A percentile compares a stretch with the other conserved stretches of the same genome.
Conservation (phyloP, 2,329 filamentous ascomycete genomes). For the Lizonia empirigonia region DNA sequence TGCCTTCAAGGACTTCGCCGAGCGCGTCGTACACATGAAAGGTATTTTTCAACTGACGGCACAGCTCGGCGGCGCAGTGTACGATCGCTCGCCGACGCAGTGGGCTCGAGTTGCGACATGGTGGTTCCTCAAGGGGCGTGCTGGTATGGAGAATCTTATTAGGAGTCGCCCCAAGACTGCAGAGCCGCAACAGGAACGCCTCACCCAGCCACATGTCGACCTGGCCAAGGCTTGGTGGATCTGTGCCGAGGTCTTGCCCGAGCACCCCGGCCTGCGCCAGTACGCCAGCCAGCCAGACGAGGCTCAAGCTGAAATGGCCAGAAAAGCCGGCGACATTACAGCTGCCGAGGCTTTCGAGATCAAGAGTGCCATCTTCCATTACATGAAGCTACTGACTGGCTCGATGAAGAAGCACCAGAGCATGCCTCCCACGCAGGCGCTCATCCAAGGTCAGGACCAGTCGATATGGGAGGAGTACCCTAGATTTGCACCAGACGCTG, state of each 20-base stretch:
- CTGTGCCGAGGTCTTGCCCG: slow-evolving; percentile 50
- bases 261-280: slow-evolving; percentile 38
- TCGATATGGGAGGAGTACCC: slow-evolving; percentile 84
- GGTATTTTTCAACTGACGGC: slow-evolving; percentile 79
- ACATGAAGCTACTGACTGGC: slow-evolving; percentile 73
- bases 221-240: slow-evolving; percentile 88
- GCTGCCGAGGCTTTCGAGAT: slow-evolving; percentile 55
- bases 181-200: slow-evolving; percentile 56
- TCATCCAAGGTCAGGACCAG: slow-evolving; percentile 80
- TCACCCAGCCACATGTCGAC: slow-evolving; percentile 81
- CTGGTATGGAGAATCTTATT: slow-evolving; percentile 73
- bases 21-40: slow-evolving; percentile 73
- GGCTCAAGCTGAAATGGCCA: slow-evolving; percentile 48
- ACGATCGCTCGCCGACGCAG: slow-evolving; percentile 66
- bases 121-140: slow-evolving; percentile 88
- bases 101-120: slow-evolving; percentile 77
- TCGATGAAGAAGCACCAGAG: slow-evolving; percentile 87
- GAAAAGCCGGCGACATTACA: slow-evolving; percentile 51
- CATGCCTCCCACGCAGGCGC: slow-evolving; percentile 66
- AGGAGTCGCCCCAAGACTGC: slow-evolving; percentile 65
- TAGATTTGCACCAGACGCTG: slow-evolving; percentile 71
- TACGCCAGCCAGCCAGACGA: slow-evolving; percentile 35
- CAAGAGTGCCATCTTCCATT: slow-evolving; percentile 64
- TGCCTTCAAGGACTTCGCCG: slow-evolving; percentile 71
- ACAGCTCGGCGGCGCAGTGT: slow-evolving; percentile 71